These are phyloP conservation scores for Huntiella decipiens DNA, from an alignment of 2,329 filamentous ascomycete species.

Conservation along the genomic window DNA sequence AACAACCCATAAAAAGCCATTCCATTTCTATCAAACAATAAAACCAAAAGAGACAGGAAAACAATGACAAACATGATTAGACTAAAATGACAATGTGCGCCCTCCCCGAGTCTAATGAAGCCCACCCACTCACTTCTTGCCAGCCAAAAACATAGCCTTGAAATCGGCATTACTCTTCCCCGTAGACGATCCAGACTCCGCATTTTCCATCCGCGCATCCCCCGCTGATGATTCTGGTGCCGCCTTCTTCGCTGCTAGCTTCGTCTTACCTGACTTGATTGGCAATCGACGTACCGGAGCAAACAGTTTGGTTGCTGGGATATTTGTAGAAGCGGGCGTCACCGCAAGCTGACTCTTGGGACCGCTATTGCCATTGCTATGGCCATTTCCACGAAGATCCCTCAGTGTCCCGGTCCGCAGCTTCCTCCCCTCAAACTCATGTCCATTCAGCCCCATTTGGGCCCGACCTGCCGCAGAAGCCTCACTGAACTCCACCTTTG, in stretches of 20 bases:
- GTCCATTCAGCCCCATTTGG: constrained; percentile 36
- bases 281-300: constrained; percentile 14
- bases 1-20: no score
- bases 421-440: constrained; percentile 33
- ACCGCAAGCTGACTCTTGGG: background rate
- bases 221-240: background rate
- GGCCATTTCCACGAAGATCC: constrained; percentile 28
- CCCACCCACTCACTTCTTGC: constrained; percentile 7
- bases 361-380: background rate
- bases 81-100: no score
- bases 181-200: no score
- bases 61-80: no score
- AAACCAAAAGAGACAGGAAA: no score
- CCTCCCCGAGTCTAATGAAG: no score
- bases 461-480: constrained; percentile 54
- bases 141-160: constrained; percentile 27
- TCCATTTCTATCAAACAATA: no score
- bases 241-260: constrained; percentile 19
- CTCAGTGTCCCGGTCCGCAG: constrained; percentile 35
- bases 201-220: no score
- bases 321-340: background rate
- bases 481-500: constrained; percentile 64
- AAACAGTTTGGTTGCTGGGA: constrained; percentile 8
- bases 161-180: constrained; percentile 39
- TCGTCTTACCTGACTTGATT: constrained; percentile 16